phyloP scores from a whole-genome alignment of 305 asterid genomes.

The Solanum hybrid region DNA sequence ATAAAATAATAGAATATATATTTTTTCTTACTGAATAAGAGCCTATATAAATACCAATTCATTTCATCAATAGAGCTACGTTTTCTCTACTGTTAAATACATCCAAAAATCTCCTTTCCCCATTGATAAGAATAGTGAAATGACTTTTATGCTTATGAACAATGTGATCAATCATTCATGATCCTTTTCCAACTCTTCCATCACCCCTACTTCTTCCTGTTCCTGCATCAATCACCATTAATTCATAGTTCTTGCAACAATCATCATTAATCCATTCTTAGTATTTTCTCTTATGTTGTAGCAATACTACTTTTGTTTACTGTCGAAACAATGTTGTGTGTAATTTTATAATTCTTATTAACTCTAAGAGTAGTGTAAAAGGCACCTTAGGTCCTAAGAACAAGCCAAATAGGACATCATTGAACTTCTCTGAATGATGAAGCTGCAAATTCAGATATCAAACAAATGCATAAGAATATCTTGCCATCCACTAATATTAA shows the following conservation, averaged over 20 bases:
- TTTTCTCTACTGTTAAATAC: not conserved
- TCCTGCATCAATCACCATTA: constrained; percentile 38
- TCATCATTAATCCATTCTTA: not conserved
- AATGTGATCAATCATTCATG: constrained; percentile 20
- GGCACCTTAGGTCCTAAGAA: too few relatives aligned
- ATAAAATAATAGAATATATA: too few relatives aligned
- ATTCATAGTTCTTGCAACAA: not conserved
- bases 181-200: constrained; percentile 46
- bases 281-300: not conserved
- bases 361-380: too few relatives aligned
- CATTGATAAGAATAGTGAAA: not conserved
- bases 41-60: not conserved
- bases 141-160: not conserved
- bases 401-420: too few relatives aligned
- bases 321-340: too few relatives aligned
- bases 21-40: not conserved
- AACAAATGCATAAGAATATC: too few relatives aligned
- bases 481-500: too few relatives aligned
- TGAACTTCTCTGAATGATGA: too few relatives aligned
- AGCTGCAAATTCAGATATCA: too few relatives aligned
- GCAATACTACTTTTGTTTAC: too few relatives aligned
- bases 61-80: not conserved
- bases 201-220: constrained; percentile 61
- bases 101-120: not conserved
- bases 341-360: too few relatives aligned